Evolutionary conservation across 2,329 filamentous ascomycete species (phyloP), one percentile per base, ranked within the genome.

Genomic region (Pseudocercospora fijiensis): DNA sequence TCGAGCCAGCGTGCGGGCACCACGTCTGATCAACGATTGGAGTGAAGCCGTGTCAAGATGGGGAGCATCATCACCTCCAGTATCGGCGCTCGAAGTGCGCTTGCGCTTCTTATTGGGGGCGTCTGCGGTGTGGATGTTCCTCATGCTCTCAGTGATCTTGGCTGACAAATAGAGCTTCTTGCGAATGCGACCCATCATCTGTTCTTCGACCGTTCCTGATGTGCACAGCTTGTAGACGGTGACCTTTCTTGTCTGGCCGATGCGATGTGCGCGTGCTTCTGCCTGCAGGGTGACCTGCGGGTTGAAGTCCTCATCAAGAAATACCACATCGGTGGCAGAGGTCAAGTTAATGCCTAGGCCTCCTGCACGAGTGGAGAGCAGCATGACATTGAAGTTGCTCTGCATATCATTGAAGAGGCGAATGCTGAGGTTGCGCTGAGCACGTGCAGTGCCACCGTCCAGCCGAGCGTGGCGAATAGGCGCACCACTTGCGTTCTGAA

Each of bases 131-230:
- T 85, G 82, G 6, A 85, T 79, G 66, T 82, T 83, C 47, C 81
- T 78, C 82, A 86, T 85, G 1, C 81, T 81, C 64, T 86, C 85
- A 0, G 83, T 86, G 18, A 87, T 84, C 69, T 86, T 87, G 0
- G 83, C 79, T 0, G 84, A 86, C 0, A 88, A 76, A 65, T 87
- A 87, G 0, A 87, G 76, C 74, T 88, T 88, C 77, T 88, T 88
- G 6, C 80, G 78, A n/a, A 86, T 82, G 1, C 84, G 76, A 0
- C 82, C 79, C 72, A 84, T 79, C 82, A 86, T 86, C 62, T 86
- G 84, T 65, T 85, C 82, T 65, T 86, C 84, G 0, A 86, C 82
- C 0, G 84, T 86, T 1, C 84, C 84, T 60, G 81, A 81, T 0
- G 84, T 83, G 64, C 83, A 84, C 0, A 86, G 74, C 67, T 85